A percentile compares a stretch with the other conserved stretches of the same genome.
These are phyloP conservation scores for Bertia moriformis DNA, from an alignment of 2,329 filamentous ascomycete species.

Conservation along the genomic window DNA sequence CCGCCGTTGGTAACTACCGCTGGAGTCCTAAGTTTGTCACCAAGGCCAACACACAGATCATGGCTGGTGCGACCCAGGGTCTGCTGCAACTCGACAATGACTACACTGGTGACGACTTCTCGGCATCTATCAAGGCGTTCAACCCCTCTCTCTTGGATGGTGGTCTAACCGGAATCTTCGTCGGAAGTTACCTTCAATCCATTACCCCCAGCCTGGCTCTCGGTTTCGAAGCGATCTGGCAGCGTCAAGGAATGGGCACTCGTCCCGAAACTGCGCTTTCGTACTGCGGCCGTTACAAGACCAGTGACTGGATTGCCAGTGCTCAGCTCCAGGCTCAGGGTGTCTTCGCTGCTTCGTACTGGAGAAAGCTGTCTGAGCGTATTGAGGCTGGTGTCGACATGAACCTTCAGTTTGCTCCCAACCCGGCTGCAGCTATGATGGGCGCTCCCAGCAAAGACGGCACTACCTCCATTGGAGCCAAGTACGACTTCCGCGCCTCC, in stretches of 20 bases:
- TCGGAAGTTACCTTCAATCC: constrained; percentile 60
- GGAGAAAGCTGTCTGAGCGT: constrained; percentile 57
- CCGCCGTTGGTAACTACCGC: constrained; percentile 57
- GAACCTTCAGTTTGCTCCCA: constrained; percentile 51
- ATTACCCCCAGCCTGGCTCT: constrained; percentile 54
- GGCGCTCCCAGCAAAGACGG: constrained; percentile 46
- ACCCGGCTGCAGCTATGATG: constrained; percentile 41
- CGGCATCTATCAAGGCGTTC: constrained; percentile 56
- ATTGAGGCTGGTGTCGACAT: constrained; percentile 62
- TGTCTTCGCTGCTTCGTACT: constrained; percentile 55
- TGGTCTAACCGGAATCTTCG: constrained; percentile 58
- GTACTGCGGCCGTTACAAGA: constrained; percentile 59
- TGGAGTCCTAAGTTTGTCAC: constrained; percentile 50
- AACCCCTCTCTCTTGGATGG: constrained; percentile 60
- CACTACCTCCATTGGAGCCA: constrained; percentile 55
- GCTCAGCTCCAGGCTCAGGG: constrained; percentile 55
- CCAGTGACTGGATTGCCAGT: constrained; percentile 57
- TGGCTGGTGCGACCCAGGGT: constrained; percentile 44
- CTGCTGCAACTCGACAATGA: constrained; percentile 62
- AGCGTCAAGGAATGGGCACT: constrained; percentile 46
- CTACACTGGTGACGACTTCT: constrained; percentile 60
- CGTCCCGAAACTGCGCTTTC: constrained; percentile 55
- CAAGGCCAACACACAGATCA: constrained; percentile 55
- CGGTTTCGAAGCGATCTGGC: constrained; percentile 60
- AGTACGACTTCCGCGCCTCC: constrained; percentile 61